Base-by-base conservation (phyloP, 2,329 filamentous ascomycete genomes). In the Domatiomyces catenatus region DNA sequence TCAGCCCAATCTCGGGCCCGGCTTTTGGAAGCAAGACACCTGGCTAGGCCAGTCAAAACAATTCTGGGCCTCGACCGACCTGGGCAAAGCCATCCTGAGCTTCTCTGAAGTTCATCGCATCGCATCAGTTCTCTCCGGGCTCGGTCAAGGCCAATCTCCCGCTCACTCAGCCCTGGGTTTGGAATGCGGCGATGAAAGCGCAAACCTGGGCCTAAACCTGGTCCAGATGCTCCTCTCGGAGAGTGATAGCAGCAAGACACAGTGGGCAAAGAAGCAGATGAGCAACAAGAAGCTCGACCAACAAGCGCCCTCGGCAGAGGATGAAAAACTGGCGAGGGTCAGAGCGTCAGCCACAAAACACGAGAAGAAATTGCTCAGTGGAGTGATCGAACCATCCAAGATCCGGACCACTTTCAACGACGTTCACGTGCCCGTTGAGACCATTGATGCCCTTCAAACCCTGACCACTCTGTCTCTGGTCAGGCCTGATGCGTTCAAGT, bases 401-500 rank as follows among this genome's bases (percentile, higher is more conserved):
- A 86, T 98, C 57, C 81, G 81, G 54, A 93, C 86, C 0, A 93
- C 86, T 0, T 98, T 96, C 63, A 74, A 78, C 20, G 85, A 94
- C 63, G 84, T 98, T 18, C 86, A 94, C 60, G 87, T 83, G 1
- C 81, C 88, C 0, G 68, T 75, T 0, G 86, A 89, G 53, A 94
- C 87, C 1, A 84, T 93, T 26, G 86, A 92, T 19, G 84, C 89
- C 1, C 74, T 98, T 50, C 88, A 90, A 64, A 86, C 87, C 4
- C 75, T 96, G 48, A 98, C 92, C 0, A 86, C 86, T 0, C 72
- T 98, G 17, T 92, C 89, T 0, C 74, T 98, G 4, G 74, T 86
- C 48, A 81, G 90, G 0, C 92, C 92, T 0, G 89, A 96, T 54
- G 92, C 89, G n/a, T 98, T 96, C 67, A 82, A 81, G 8, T 98